These are phyloP conservation scores for Lactarius hatsudake DNA, from an alignment of 768 basidiomycete species.

Conservation along the genomic window DNA sequence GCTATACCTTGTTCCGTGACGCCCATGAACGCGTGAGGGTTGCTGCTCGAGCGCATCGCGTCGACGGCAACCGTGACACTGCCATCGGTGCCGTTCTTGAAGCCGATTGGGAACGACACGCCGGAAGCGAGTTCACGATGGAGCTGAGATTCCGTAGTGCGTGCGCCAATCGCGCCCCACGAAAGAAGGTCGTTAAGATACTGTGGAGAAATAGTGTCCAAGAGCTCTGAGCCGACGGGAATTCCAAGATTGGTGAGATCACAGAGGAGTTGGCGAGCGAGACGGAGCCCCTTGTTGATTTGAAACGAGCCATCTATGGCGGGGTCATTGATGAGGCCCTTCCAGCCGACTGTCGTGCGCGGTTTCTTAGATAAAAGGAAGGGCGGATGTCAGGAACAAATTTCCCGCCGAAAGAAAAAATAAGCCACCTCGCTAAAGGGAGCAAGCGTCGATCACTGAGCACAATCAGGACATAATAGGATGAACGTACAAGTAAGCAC, in stretches of 20 bases:
- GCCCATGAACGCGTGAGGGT: conserved; percentile 97
- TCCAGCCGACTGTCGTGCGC: conserved; percentile 96
- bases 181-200: conserved; percentile 80
- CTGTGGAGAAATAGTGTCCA: conserved; percentile 83
- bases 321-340: conserved; percentile 93
- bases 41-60: conserved; percentile 89
- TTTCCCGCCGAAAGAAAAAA: background rate
- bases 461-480: conserved; percentile 16
- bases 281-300: conserved; percentile 95
- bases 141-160: conserved; percentile 96
- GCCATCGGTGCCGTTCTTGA: conserved; percentile 99
- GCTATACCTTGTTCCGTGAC: conserved; percentile 85
- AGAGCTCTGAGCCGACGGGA: conserved; percentile 91
- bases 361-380: conserved; percentile 63
- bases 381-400: background rate
- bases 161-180: conserved; percentile 96
- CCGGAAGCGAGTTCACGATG: conserved; percentile 96
- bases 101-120: conserved; percentile 96
- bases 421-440: conserved; percentile 40
- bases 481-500: conserved; percentile 88
- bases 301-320: conserved; percentile 92
- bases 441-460: conserved; percentile 36
- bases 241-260: conserved; percentile 88
- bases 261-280: conserved; percentile 84
- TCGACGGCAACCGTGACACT: conserved; percentile 88